Evolutionary conservation across 2,329 filamentous ascomycete genomes (phyloP).

Genomic region (Bipolaris cookei): DNA sequence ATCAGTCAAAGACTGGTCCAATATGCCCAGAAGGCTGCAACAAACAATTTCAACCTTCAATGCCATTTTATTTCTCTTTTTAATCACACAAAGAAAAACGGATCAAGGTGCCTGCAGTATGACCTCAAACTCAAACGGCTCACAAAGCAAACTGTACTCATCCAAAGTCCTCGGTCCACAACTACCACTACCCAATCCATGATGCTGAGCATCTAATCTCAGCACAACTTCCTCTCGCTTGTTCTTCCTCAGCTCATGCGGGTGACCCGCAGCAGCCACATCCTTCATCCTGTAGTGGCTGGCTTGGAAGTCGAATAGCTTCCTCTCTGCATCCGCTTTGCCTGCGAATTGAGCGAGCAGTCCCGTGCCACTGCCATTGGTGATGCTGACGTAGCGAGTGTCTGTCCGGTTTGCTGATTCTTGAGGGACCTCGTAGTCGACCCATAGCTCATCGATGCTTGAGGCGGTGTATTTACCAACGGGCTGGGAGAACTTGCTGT

Average conservation of each 20-base stretch:
- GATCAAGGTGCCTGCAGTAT: constrained; percentile 23
- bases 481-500: constrained; percentile 67
- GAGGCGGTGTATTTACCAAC: constrained; percentile 57
- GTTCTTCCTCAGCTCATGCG: constrained; percentile 64
- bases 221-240: constrained; percentile 63
- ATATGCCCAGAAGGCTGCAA: too few relatives aligned
- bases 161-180: constrained; percentile 63
- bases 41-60: too few relatives aligned
- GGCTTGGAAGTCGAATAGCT: constrained; percentile 58
- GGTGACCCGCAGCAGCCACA: constrained; percentile 66
- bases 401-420: constrained; percentile 70
- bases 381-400: constrained; percentile 61
- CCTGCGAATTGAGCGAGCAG: constrained; percentile 42
- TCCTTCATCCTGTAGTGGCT: constrained; percentile 60
- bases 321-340: constrained; percentile 17
- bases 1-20: too few relatives aligned
- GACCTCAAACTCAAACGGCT: constrained; percentile 49
- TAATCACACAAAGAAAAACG: too few relatives aligned
- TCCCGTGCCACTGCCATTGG: constrained; percentile 16
- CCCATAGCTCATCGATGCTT: constrained; percentile 59
- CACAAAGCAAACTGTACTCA: constrained; percentile 48
- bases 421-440: constrained; percentile 70
- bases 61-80: too few relatives aligned
- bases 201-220: constrained; percentile 66
- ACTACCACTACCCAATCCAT: constrained; percentile 67